A percentile compares a stretch with the other conserved stretches of the same genome.
These are phyloP conservation scores for Eimeria maxima DNA, from an alignment of 169 alveolate species.

Conservation along the genomic window DNA sequence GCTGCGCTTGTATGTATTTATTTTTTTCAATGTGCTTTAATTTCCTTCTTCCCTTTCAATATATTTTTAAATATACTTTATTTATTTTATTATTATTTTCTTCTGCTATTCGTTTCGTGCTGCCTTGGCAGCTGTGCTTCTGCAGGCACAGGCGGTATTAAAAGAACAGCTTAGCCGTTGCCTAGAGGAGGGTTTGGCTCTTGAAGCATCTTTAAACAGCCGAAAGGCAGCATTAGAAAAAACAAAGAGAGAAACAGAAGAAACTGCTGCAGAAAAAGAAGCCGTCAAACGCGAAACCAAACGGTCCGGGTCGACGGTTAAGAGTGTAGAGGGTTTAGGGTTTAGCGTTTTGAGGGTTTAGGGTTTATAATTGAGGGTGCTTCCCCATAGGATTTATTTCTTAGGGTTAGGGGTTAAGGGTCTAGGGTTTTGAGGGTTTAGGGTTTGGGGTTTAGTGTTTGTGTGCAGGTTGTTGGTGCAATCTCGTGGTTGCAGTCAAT, in stretches of 20 bases:
- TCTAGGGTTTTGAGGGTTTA: constrained; percentile 17
- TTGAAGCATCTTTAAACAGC: constrained; percentile 78
- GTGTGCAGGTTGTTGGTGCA: not conserved
- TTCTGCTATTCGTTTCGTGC: not conserved
- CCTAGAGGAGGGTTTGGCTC: constrained; percentile 27
- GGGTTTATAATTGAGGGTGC: constrained; percentile 21
- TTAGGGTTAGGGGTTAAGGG: constrained; percentile 51
- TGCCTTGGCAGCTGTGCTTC: not conserved
- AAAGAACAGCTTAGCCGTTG: not conserved
- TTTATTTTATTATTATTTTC: no score
- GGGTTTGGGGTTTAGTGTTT: constrained; percentile 1
- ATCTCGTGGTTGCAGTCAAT: not conserved
- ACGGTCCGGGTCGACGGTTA: not conserved
- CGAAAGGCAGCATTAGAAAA: constrained; percentile 78
- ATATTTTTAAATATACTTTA: not conserved
- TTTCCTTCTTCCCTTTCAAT: not conserved
- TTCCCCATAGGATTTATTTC: not conserved
- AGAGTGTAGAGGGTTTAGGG: not conserved
- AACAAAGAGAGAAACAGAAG: constrained; percentile 75
- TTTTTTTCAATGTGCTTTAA: not conserved
- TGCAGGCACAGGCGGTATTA: not conserved
- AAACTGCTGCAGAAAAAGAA: constrained; percentile 20
- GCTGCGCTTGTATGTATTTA: not conserved
- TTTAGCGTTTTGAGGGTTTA: not conserved
- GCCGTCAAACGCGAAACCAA: not conserved